Evolutionary conservation across 306 rosid species (phyloP).

Genomic region (Dalbergia oliveri): DNA sequence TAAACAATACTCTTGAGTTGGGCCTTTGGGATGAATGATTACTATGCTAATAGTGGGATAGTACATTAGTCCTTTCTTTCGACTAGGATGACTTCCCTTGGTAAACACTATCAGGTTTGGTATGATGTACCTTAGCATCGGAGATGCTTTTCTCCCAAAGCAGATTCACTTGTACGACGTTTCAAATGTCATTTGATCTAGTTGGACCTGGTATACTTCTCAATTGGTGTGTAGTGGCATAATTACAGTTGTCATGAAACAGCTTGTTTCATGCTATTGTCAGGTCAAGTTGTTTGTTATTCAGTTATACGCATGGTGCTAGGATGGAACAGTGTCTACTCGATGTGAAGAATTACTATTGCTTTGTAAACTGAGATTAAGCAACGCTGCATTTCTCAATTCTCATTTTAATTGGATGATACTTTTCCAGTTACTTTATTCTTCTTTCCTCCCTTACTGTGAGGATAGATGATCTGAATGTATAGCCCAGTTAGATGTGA

Average conservation of each 20-base stretch:
- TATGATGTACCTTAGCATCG: neutral
- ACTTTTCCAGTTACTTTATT: neutral
- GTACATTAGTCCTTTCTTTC: neutral
- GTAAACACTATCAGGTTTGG: neutral
- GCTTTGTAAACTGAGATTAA: too few relatives aligned
- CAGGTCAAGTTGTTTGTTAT: neutral
- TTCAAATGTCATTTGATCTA: neutral
- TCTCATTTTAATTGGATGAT: neutral
- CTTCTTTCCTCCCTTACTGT: neutral
- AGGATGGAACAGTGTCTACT: neutral
- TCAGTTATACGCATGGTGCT: neutral
- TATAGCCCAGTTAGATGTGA: neutral
- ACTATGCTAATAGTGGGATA: neutral
- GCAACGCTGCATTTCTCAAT: too few relatives aligned
- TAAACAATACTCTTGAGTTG: neutral
- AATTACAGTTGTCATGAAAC: neutral
- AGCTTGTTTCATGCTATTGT: neutral
- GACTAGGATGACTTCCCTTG: neutral
- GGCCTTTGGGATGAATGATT: neutral
- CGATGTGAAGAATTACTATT: neutral
- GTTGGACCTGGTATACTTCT: neutral
- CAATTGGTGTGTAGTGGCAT: neutral
- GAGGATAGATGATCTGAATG: slow-evolving; percentile 11
- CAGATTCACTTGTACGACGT: neutral
- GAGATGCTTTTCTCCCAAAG: neutral